These are phyloP conservation scores for Penicillium ucsense DNA, from an alignment of 495 filamentous ascomycete genomes.

Conservation along the genomic window DNA sequence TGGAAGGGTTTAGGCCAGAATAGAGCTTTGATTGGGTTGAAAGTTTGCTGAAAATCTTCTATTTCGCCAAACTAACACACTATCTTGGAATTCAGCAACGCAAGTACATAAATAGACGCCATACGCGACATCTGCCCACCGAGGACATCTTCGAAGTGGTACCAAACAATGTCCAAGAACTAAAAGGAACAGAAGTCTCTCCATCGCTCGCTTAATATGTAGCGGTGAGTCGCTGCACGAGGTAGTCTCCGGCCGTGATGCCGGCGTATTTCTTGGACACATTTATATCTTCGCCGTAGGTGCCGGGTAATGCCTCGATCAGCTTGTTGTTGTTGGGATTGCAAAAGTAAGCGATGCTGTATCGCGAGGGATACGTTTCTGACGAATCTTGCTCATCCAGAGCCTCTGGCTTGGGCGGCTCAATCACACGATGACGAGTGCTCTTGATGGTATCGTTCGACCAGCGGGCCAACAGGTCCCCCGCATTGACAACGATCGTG, in stretches of 20 bases:
- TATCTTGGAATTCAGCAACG: neutral
- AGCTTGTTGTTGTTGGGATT: constrained; percentile 72
- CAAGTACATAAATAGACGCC: neutral
- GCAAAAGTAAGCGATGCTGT: constrained; percentile 70
- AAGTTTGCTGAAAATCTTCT: neutral
- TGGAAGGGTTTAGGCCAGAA: too few species aligned
- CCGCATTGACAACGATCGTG: constrained; percentile 86
- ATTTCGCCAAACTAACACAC: too few species aligned
- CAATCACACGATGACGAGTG: constrained; percentile 82
- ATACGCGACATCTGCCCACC: too few species aligned
- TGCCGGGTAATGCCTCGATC: constrained; percentile 84
- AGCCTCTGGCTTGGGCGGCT: constrained; percentile 47
- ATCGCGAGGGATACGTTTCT: constrained; percentile 34
- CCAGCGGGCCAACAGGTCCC: constrained; percentile 82
- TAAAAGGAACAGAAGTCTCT: neutral
- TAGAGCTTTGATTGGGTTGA: neutral
- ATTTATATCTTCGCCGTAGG: constrained; percentile 51
- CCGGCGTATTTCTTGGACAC: constrained; percentile 67
- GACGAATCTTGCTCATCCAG: constrained; percentile 10
- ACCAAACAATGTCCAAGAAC: neutral
- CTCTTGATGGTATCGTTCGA: constrained; percentile 82
- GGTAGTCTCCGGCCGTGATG: constrained; percentile 73
- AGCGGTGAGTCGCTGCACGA: constrained; percentile 66
- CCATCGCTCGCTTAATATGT: constrained; percentile 44
- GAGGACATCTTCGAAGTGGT: too few species aligned